Evolutionary conservation across 2,329 filamentous ascomycete species (phyloP).

Genomic region (Diaporthe velutina): DNA sequence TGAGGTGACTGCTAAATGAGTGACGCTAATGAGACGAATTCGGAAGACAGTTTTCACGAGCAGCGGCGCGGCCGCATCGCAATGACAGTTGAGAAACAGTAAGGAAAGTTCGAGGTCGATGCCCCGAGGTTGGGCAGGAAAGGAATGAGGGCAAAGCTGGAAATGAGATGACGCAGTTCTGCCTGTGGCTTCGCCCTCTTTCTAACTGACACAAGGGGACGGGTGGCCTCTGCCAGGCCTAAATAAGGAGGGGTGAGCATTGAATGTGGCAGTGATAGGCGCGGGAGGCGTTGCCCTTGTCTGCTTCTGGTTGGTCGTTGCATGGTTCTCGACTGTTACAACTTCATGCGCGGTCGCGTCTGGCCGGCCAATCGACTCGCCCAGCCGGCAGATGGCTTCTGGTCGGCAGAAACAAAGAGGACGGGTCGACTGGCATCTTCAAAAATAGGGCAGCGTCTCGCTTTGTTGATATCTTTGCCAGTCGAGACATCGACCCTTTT

Average conservation of each 20-base stretch:
- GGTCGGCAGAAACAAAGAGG: neutral
- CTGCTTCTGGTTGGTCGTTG: conserved; percentile 7
- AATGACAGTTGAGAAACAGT: neutral
- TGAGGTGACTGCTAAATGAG: neutral
- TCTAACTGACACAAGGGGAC: conserved; percentile 27
- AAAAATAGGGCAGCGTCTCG: conserved; percentile 18
- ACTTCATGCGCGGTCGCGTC: conserved; percentile 18
- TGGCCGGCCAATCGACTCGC: conserved; percentile 9
- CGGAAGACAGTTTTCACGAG: neutral
- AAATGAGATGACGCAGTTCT: conserved; percentile 29
- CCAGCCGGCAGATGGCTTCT: neutral
- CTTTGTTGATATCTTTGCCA: neutral
- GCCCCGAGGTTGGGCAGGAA: neutral
- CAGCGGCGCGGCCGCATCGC: conserved; percentile 12
- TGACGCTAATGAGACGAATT: neutral
- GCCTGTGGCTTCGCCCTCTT: conserved; percentile 14
- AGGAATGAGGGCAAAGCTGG: neutral
- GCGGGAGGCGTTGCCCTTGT: conserved; percentile 4
- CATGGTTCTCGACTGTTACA: conserved; percentile 16
- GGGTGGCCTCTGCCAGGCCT: conserved; percentile 22
- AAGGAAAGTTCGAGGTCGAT: neutral
- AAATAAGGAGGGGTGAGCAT: conserved; percentile 11
- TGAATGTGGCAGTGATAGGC: conserved; percentile 24
- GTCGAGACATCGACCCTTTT: neutral
- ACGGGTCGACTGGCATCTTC: neutral